Conservation (phyloP, 2,329 filamentous ascomycete genomes). For the Talaromyces sp. region DNA sequence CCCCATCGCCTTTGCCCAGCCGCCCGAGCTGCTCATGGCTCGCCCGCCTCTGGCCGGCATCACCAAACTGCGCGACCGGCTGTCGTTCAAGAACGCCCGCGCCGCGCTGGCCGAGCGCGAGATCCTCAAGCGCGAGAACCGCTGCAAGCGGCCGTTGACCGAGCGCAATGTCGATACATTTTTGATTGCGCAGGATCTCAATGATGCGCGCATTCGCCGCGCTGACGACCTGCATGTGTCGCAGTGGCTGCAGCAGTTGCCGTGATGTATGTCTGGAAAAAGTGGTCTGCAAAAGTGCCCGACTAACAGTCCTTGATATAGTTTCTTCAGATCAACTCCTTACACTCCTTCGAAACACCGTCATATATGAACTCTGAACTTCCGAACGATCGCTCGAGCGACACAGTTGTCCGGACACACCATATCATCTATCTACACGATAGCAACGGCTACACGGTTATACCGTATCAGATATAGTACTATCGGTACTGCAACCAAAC, state of each 20-base stretch:
- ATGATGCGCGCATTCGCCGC: slow-evolving; percentile 54
- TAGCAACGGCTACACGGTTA: background rate
- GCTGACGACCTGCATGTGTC: slow-evolving; percentile 62
- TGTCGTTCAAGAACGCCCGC: slow-evolving; percentile 26
- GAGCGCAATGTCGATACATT: slow-evolving; percentile 32
- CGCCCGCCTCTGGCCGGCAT: slow-evolving; percentile 23
- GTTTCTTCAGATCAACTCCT: background rate
- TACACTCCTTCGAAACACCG: background rate
- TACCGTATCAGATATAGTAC: background rate
- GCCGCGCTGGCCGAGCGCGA: slow-evolving; percentile 29
- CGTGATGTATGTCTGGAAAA: slow-evolving; percentile 44
- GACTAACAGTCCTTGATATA: background rate
- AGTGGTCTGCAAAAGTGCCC: no score
- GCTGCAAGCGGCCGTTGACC: slow-evolving; percentile 29
- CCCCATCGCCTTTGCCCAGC: background rate
- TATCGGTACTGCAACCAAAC: background rate
- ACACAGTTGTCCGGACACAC: background rate
- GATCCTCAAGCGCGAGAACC: slow-evolving; percentile 29
- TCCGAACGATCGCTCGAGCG: background rate
- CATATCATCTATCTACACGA: background rate
- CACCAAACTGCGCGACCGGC: slow-evolving; percentile 27
- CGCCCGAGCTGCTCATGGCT: background rate
- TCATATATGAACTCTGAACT: background rate
- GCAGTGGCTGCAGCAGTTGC: slow-evolving; percentile 66
- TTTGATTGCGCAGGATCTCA: slow-evolving; percentile 26